These are phyloP conservation scores for Phytophthora chlamydospora DNA, from an alignment of 352 stramenopile genomes.

Conservation along the genomic window DNA sequence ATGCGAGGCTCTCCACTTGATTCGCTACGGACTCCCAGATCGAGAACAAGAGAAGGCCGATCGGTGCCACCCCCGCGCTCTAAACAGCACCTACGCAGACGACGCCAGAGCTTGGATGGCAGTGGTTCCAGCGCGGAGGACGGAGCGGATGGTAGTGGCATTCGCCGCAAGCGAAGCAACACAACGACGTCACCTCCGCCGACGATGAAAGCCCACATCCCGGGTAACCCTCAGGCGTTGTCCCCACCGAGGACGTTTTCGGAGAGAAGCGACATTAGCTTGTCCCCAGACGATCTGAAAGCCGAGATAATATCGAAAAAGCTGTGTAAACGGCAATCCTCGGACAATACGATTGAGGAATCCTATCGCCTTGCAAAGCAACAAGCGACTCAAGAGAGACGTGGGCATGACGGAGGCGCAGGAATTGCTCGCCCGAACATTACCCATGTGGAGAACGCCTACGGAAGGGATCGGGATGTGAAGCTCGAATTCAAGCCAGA, in stretches of 20 bases:
- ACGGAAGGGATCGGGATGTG: conserved; percentile 21
- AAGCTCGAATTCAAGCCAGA: conserved; percentile 31
- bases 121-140: conserved; percentile 71
- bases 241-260: conserved; percentile 27
- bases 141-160: conserved; percentile 51
- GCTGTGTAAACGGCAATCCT: conserved; percentile 56
- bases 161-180: conserved; percentile 75
- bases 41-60: conserved; percentile 13
- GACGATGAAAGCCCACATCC: conserved; percentile 11
- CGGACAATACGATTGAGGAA: conserved; percentile 43
- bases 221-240: conserved; percentile 11
- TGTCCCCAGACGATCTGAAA: conserved; percentile 27
- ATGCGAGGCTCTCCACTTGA: conserved; percentile 9
- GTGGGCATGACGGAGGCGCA: conserved; percentile 12
- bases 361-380: conserved; percentile 47
- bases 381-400: conserved; percentile 37
- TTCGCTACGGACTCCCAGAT: conserved; percentile 9
- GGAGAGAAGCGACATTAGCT: conserved; percentile 29
- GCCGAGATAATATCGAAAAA: conserved; percentile 45
- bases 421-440: conserved; percentile 6
- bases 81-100: conserved; percentile 46
- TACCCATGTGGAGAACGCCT: conserved; percentile 14
- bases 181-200: conserved; percentile 38
- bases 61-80: conserved; percentile 12
- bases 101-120: conserved; percentile 57